These are phyloP conservation scores for Sugiyamaella novakii DNA, from an alignment of 1,139 yeast species.

Conservation along the genomic window DNA sequence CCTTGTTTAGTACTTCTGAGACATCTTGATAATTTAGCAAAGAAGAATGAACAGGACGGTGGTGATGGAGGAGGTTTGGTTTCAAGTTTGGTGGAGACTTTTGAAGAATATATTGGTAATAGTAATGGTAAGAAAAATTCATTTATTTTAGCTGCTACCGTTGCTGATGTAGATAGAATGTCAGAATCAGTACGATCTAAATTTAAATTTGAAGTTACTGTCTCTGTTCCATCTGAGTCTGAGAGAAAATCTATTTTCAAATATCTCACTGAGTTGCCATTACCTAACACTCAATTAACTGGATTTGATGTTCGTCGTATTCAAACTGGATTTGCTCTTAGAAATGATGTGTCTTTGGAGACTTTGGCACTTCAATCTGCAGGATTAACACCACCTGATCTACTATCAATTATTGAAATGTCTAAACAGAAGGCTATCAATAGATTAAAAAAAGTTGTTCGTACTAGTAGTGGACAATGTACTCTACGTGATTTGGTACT, in stretches of 20 bases:
- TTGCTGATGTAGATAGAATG: conserved; percentile 69
- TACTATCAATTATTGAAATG: conserved; percentile 67
- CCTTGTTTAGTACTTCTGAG: conserved; percentile 59
- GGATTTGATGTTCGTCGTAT: conserved; percentile 14
- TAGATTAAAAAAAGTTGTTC: conserved; percentile 44
- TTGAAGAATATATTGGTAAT: conserved; percentile 51
- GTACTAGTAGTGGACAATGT: conserved; percentile 31
- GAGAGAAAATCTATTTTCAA: conserved; percentile 70
- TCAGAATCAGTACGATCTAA: conserved; percentile 67
- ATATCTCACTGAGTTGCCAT: conserved; percentile 45
- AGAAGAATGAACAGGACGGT: conserved; percentile 67
- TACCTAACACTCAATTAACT: conserved; percentile 22
- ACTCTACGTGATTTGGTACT: conserved; percentile 34
- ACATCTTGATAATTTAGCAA: conserved; percentile 76
- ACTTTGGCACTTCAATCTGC: conserved; percentile 84
- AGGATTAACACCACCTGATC: conserved; percentile 85
- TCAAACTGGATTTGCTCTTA: conserved; percentile 26
- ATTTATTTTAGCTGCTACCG: conserved; percentile 65
- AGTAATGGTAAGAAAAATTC: conserved; percentile 36
- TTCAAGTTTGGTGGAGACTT: conserved; percentile 59
- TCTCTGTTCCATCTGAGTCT: conserved; percentile 74
- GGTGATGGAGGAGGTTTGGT: conserved; percentile 57
- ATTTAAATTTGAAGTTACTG: conserved; percentile 74
- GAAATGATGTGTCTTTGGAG: conserved; percentile 59
- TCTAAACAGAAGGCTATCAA: conserved; percentile 62